These are phyloP conservation scores for Amyloporia xantha DNA, from an alignment of 768 basidiomycete species.

Conservation along the genomic window DNA sequence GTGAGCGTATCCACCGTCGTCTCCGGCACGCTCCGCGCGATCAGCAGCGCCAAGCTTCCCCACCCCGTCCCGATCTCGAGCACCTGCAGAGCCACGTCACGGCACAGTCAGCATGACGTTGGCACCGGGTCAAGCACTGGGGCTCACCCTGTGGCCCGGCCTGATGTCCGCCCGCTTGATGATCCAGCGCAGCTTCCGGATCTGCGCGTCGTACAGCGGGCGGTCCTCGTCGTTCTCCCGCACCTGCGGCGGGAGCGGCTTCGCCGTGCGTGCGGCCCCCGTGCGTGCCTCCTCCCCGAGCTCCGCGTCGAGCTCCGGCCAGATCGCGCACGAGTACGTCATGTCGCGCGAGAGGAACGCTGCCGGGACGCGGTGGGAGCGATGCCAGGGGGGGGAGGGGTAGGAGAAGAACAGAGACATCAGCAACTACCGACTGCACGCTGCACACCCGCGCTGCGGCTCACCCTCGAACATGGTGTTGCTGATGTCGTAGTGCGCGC, in stretches of 20 bases:
- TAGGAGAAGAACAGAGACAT: too few relatives aligned
- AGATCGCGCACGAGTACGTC: slow-evolving; percentile 74
- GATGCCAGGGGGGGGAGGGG: background rate
- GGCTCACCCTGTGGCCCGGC: slow-evolving; percentile 33
- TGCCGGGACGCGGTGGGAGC: background rate
- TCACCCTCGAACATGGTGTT: slow-evolving; percentile 67
- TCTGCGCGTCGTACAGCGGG: slow-evolving; percentile 21
- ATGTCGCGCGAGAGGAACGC: slow-evolving; percentile 62
- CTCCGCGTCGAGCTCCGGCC: slow-evolving; percentile 41
- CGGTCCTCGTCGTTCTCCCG: slow-evolving; percentile 4
- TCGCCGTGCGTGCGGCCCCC: background rate
- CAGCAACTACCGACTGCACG: too few relatives aligned
- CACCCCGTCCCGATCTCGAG: slow-evolving; percentile 78
- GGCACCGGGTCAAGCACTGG: background rate
- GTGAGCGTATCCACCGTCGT: slow-evolving; percentile 69
- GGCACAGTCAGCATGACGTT: background rate
- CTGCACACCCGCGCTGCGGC: too few relatives aligned
- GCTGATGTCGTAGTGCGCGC: slow-evolving; percentile 74
- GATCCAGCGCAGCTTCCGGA: slow-evolving; percentile 58
- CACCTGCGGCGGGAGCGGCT: background rate
- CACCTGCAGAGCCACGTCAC: slow-evolving; percentile 25
- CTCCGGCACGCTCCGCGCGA: slow-evolving; percentile 45
- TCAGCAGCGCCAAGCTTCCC: slow-evolving; percentile 65
- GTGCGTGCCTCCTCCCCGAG: background rate
- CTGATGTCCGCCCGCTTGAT: slow-evolving; percentile 57